These are phyloP conservation scores for Lotmaria passim DNA, from an alignment of 208 protist species.

Conservation along the genomic window DNA sequence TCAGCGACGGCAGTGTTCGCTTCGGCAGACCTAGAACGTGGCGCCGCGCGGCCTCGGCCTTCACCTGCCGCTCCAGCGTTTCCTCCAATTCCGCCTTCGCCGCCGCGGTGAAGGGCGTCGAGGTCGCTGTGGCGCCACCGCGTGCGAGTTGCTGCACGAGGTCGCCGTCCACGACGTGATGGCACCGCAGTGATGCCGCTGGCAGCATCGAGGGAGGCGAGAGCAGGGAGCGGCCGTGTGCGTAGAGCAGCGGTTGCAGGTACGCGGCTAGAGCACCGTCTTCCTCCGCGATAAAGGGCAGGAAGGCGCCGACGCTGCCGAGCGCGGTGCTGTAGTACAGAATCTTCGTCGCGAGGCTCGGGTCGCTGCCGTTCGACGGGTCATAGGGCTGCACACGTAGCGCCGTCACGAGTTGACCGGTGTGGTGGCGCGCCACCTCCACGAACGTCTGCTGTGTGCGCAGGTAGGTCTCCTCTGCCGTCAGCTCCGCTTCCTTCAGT, in stretches of 20 bases:
- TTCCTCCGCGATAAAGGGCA: conserved; percentile 71
- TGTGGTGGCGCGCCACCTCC: conserved; percentile 69
- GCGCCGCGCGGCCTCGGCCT: conserved; percentile 63
- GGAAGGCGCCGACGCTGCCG: conserved; percentile 71
- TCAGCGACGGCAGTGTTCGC: conserved; percentile 56
- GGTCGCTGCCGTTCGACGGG: conserved; percentile 52
- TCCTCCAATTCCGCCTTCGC: conserved; percentile 51
- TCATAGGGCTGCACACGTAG: conserved; percentile 56
- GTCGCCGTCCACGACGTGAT: conserved; percentile 78
- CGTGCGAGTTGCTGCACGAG: conserved; percentile 49
- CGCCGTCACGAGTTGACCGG: conserved; percentile 70
- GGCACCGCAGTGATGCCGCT: conserved; percentile 11
- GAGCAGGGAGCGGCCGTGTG: conserved; percentile 47
- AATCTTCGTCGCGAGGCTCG: conserved; percentile 41
- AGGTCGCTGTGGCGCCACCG: conserved; percentile 9
- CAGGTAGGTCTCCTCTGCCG: conserved; percentile 49
- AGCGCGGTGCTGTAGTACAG: conserved; percentile 77
- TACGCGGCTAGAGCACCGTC: conserved; percentile 78
- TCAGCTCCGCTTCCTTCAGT: conserved; percentile 60
- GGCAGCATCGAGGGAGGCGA: conserved; percentile 26
- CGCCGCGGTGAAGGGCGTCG: conserved; percentile 52
- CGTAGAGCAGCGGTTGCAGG: conserved; percentile 57
- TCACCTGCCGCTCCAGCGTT: conserved; percentile 43
- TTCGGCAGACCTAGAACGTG: conserved; percentile 61
- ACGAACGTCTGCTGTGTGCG: conserved; percentile 56